Evolutionary conservation across 352 stramenopile genomes (phyloP).

Genomic region (Phytopythium oedochilum): DNA sequence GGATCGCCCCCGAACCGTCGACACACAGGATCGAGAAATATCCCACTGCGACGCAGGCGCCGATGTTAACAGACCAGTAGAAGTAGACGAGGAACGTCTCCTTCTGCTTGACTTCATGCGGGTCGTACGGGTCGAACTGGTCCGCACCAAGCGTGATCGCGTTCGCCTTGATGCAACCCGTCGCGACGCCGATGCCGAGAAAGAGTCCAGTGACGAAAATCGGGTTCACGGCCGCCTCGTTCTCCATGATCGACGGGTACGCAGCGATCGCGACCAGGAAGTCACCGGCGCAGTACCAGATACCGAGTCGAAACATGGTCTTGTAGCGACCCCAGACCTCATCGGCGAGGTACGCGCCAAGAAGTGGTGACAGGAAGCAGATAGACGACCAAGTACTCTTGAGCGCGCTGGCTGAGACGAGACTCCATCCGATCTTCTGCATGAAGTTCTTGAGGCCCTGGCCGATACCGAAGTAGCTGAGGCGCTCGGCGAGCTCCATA

Average conservation of each 20-base stretch:
- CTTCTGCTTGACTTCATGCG: conserved; percentile 36
- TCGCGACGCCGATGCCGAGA: conserved; percentile 34
- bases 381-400: conserved; percentile 60
- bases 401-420: conserved; percentile 39
- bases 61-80: conserved; percentile 78
- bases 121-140: conserved; percentile 46
- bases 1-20: conserved; percentile 54
- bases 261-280: conserved; percentile 50
- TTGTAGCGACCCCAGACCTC: conserved; percentile 56
- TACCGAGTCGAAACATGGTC: conserved; percentile 50
- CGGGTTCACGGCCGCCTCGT: conserved; percentile 27
- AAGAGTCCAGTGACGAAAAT: conserved; percentile 62
- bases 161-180: conserved; percentile 53
- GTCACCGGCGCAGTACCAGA: conserved; percentile 59
- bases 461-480: no score
- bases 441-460: no score
- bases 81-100: conserved; percentile 77
- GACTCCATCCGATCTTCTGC: conserved; percentile 41
- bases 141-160: conserved; percentile 53
- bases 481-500: conserved; percentile 65
- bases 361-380: conserved; percentile 45
- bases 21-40: conserved; percentile 71
- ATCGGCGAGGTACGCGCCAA: conserved; percentile 51
- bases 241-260: conserved; percentile 43
- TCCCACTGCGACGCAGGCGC: conserved; percentile 60